These are phyloP conservation scores for Forsythia viridissima DNA, from an alignment of 257 asterid species.

Conservation along the genomic window DNA sequence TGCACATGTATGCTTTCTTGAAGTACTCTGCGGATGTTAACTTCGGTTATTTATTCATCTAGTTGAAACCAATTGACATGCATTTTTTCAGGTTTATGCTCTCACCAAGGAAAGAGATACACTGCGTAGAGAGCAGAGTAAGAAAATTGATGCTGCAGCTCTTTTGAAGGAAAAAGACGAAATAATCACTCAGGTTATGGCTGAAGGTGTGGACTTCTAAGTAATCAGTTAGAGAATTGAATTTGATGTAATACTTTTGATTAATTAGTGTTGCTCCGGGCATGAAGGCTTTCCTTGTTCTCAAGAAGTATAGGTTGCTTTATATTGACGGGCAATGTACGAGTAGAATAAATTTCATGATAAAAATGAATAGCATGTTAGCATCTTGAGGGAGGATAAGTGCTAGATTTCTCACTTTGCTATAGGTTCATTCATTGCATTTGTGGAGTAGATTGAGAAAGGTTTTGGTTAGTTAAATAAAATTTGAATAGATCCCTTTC, in stretches of 20 bases:
- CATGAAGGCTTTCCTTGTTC: background rate
- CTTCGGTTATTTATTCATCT: constrained; percentile 11
- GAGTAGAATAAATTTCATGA: background rate
- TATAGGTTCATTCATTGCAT: background rate
- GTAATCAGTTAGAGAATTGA: background rate
- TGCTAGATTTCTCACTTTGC: background rate
- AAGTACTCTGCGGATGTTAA: background rate
- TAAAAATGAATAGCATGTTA: background rate
- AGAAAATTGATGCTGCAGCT: constrained; percentile 90
- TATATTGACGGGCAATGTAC: background rate
- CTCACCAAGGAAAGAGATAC: constrained; percentile 89
- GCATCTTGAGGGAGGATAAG: background rate
- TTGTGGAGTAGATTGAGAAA: background rate
- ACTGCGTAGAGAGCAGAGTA: constrained; percentile 84
- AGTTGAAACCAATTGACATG: constrained; percentile 16
- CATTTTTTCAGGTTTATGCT: constrained; percentile 74
- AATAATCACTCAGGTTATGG: constrained; percentile 94
- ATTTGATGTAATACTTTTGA: background rate
- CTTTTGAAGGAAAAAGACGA: constrained; percentile 96
- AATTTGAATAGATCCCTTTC: background rate
- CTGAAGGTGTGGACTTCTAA: constrained; percentile 65
- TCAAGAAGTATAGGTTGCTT: background rate
- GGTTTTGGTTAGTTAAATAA: background rate
- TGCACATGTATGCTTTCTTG: background rate
- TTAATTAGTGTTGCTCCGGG: background rate